Base-by-base conservation (phyloP, 768 basidiomycete species). In the Termitomyces sp. region DNA sequence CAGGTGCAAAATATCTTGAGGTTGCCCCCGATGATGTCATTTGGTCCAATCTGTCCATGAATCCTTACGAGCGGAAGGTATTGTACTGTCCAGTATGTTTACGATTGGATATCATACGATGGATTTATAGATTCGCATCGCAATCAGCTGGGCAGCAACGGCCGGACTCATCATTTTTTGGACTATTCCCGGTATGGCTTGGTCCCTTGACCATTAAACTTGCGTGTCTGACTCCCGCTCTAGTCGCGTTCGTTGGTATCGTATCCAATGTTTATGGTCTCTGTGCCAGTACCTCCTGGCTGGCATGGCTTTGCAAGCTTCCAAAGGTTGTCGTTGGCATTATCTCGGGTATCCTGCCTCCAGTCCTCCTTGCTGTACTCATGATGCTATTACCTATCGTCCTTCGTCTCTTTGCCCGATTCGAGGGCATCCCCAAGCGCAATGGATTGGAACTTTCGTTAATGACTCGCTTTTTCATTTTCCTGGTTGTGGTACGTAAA, bases 401-500 rank as follows among this genome's bases (percentile, higher is more conserved):
- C 16, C 71, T 98, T 59, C 81, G 96, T 41, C 74, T 92, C 22
- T 75, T 98, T 31, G 91, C 86, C 13, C 78, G 83, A 20, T 88
- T 97, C 55, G 93, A 98, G 73, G 97, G 97, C 20, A 92, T 94
- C 20, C 95, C 96, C 0, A 87, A 90, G 63, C 80, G 81, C 36
- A 91, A 87, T 0, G 88, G 85, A 1, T 73, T 98, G 44, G 96
- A 99, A 65, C 80, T 97, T 5, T 91, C 88, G 54, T 73, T 99
- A 67, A 97, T 98, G 95, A 87, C 85, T 1, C 79, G 97, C 22
- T 98, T 81, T 75, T 96, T 96, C 76, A 76, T 93, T 62, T 97
- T 97, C 81, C 89, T 91, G 75, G 91, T 95, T 51, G 75, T 97
- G 55, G 93, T 95, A 73, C 63, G 92, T 84, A 27, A 24, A 4